Evolutionary conservation across 306 rosid species (phyloP).

Genomic region (Spatholobus suberectus): DNA sequence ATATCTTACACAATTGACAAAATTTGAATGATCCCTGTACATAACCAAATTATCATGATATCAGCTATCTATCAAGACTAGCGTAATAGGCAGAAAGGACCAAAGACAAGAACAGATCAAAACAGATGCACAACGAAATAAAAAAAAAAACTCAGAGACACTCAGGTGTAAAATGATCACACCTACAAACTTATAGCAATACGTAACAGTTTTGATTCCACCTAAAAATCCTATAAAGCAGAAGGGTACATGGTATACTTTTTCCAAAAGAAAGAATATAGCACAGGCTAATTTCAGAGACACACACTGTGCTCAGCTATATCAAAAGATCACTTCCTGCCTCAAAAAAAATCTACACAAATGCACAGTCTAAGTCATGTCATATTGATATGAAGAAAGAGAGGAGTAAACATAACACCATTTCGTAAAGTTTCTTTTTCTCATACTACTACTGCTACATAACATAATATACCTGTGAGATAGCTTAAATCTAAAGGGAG

Average conservation of each 20-base stretch:
- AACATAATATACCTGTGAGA: constrained; percentile 96
- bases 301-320: background rate
- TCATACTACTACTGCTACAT: too few species aligned
- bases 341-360: too few species aligned
- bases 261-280: background rate
- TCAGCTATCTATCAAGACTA: background rate
- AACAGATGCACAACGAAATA: constrained; percentile 18
- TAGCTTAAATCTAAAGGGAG: constrained; percentile 89
- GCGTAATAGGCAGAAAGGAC: background rate
- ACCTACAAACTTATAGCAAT: background rate
- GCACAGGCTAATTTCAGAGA: background rate
- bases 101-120: constrained; percentile 28
- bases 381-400: too few species aligned
- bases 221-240: background rate
- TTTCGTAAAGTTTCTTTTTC: too few species aligned
- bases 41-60: constrained; percentile 37
- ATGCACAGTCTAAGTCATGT: too few species aligned
- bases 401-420: too few species aligned
- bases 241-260: background rate
- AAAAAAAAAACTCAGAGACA: background rate
- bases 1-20: constrained; percentile 87
- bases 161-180: background rate
- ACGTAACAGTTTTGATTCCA: background rate
- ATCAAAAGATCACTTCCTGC: background rate
- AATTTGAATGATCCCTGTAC: constrained; percentile 95